phyloP scores from a whole-genome alignment of 257 asterid genomes.

The Phtheirospermum japonicum region DNA sequence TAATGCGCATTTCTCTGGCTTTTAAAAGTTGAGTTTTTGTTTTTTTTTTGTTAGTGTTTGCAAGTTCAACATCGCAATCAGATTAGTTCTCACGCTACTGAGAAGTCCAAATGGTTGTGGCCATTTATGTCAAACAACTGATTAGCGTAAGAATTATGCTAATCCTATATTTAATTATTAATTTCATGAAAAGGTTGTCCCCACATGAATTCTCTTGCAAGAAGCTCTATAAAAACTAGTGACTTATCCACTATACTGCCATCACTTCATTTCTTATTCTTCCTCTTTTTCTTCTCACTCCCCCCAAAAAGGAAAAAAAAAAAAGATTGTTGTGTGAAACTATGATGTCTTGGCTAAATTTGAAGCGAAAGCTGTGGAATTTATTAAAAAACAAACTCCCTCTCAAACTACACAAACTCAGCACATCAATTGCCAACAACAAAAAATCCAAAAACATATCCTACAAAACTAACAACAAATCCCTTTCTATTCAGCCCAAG shows the following conservation, averaged over 20 bases:
- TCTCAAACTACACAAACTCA: constrained; percentile 42
- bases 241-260: neutral
- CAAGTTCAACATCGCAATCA: neutral
- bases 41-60: no score
- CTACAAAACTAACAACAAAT: constrained; percentile 33
- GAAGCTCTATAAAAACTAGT: constrained; percentile 27
- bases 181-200: constrained; percentile 15
- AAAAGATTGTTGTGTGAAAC: no score
- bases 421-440: constrained; percentile 35
- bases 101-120: neutral
- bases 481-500: constrained; percentile 45
- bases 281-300: neutral
- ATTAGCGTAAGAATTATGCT: constrained; percentile 36
- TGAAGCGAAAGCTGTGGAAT: constrained; percentile 52
- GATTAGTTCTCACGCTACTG: neutral
- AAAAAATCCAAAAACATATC: constrained; percentile 26
- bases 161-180: constrained; percentile 8
- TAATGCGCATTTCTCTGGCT: no score
- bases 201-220: constrained; percentile 16
- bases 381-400: constrained; percentile 44
- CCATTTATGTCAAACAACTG: constrained; percentile 11
- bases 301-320: no score
- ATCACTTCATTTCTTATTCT: neutral
- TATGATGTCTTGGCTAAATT: constrained; percentile 47
- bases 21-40: no score